Evolutionary conservation across 345 rosid genomes (phyloP).

Genomic region (thale cress (Arabidopsis thaliana)): TAIR10.1 NC_003070.9:26840501-26841000

Average conservation of each 20-base stretch:
- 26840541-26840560: conserved; percentile 51
- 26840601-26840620: conserved; percentile 58
- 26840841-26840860: conserved; percentile 75
- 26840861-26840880: conserved; percentile 79
- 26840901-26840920: conserved; percentile 82
- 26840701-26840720: conserved; percentile 69
- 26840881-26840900: conserved; percentile 68
- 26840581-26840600: conserved; percentile 50
- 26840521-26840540: conserved; percentile 54
- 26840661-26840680: conserved; percentile 52
- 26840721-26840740: conserved; percentile 55
- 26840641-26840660: conserved; percentile 42
- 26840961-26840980: conserved; percentile 26
- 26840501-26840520: conserved; percentile 66
- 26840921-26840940: conserved; percentile 65
- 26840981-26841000: conserved; percentile 58
- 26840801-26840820: conserved; percentile 78
- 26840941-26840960: conserved; percentile 37
- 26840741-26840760: conserved; percentile 52
- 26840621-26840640: conserved; percentile 50
- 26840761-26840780: conserved; percentile 63
- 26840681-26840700: conserved; percentile 65
- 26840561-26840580: conserved; percentile 63
- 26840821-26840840: conserved; percentile 63
- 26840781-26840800: conserved; percentile 55